A percentile compares a stretch with the other conserved stretches of the same genome.
phyloP scores from a whole-genome alignment of 306 rosid species.

The Begonia peltatifolia region DNA sequence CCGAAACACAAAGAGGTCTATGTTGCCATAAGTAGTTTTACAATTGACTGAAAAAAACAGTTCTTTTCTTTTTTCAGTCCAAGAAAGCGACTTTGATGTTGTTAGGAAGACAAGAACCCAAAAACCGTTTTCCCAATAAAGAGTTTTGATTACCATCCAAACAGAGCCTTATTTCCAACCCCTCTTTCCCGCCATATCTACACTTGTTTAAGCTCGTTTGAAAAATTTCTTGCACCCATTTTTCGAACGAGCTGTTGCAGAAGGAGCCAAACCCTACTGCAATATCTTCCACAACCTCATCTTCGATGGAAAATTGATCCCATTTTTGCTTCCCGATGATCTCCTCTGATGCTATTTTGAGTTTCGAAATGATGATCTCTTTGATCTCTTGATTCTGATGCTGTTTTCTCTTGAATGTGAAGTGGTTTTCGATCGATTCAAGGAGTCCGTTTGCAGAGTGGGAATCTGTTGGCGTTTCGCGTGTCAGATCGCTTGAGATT shows the following conservation, averaged over 20 bases:
- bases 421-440: constrained; percentile 31
- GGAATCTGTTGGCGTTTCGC: constrained; percentile 30
- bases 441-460: constrained; percentile 29
- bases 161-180: constrained; percentile 63
- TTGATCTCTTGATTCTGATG: constrained; percentile 34
- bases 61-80: constrained; percentile 19
- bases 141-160: constrained; percentile 48
- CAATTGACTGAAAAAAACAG: constrained; percentile 1
- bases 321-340: constrained; percentile 21
- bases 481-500: constrained; percentile 42
- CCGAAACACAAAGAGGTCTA: constrained; percentile 3
- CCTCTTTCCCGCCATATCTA: constrained; percentile 52
- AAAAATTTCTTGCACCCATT: constrained; percentile 79
- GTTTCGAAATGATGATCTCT: constrained; percentile 36
- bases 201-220: constrained; percentile 42
- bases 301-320: constrained; percentile 56
- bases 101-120: constrained; percentile 72
- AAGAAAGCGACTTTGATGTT: constrained; percentile 47
- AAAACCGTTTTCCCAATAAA: constrained; percentile 51
- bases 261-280: constrained; percentile 47
- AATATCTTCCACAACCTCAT: constrained; percentile 55
- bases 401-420: constrained; percentile 36
- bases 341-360: constrained; percentile 41
- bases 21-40: constrained; percentile 2
- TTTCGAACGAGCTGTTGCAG: constrained; percentile 61